Evolutionary conservation across 495 filamentous ascomycete species (phyloP).

Genomic region (Neurospora discreta): DNA sequence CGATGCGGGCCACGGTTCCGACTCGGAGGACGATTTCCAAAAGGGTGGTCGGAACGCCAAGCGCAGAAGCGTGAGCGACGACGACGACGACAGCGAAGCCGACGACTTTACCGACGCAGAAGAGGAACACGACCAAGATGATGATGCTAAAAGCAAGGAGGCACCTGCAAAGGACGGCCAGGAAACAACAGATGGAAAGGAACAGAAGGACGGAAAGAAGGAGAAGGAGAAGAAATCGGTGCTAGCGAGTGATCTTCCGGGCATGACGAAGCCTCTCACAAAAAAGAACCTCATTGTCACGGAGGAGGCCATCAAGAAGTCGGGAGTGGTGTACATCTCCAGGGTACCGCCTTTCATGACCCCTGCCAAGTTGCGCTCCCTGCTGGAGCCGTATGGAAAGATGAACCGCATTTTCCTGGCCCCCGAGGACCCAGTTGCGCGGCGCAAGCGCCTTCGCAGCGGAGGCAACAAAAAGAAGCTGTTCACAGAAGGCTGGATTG

Average conservation of each 20-base stretch:
- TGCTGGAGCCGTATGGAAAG: constrained; percentile 66
- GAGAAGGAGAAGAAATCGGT: constrained; percentile 7
- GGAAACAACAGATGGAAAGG: constrained; percentile 12
- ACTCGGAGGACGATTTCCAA: constrained; percentile 59
- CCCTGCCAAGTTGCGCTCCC: constrained; percentile 63
- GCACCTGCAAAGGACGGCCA: neutral
- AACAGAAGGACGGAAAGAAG: constrained; percentile 6
- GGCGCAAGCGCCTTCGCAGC: constrained; percentile 45
- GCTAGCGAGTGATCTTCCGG: constrained; percentile 28
- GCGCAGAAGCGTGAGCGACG: constrained; percentile 46
- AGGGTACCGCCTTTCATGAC: constrained; percentile 93
- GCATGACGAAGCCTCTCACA: constrained; percentile 37
- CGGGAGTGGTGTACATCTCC: constrained; percentile 81
- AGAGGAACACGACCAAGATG: constrained; percentile 17
- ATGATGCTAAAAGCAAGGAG: constrained; percentile 10
- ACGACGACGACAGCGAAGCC: constrained; percentile 31
- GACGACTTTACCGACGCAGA: constrained; percentile 23
- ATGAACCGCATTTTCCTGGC: constrained; percentile 82
- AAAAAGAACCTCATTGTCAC: constrained; percentile 50
- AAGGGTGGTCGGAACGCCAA: constrained; percentile 56
- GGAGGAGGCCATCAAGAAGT: constrained; percentile 46
- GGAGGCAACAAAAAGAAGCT: constrained; percentile 83
- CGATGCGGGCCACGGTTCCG: constrained; percentile 49
- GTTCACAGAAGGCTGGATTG: constrained; percentile 91
- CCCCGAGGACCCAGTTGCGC: constrained; percentile 58